phyloP scores from a whole-genome alignment of 495 filamentous ascomycete genomes.

The Aspergillus biplanus region DNA sequence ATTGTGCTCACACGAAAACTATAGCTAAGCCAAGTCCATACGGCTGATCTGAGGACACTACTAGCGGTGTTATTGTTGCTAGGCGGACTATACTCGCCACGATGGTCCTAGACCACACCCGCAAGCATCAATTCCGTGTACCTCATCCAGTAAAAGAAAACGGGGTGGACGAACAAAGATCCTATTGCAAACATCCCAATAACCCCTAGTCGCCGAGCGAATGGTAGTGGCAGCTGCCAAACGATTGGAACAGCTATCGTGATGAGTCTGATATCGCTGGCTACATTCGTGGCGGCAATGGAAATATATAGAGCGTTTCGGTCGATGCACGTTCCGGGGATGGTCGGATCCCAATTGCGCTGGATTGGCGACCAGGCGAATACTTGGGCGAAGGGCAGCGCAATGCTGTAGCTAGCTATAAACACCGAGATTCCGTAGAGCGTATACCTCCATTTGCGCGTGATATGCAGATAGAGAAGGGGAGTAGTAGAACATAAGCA shows the following conservation, averaged over 20 bases:
- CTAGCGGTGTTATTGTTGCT: too few species aligned
- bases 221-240: background rate
- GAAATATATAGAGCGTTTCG: background rate
- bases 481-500: conserved; percentile 3
- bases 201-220: background rate
- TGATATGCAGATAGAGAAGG: background rate
- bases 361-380: background rate
- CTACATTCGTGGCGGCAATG: background rate
- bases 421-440: background rate
- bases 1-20: background rate
- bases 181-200: background rate
- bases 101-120: too few species aligned
- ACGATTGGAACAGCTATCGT: background rate
- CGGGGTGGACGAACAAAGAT: too few species aligned
- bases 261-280: background rate
- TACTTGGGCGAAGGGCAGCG: background rate
- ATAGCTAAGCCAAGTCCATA: background rate
- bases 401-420: background rate
- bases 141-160: too few species aligned
- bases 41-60: background rate
- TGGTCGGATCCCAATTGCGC: background rate
- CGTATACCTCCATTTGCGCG: background rate
- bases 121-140: too few species aligned
- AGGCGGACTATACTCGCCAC: too few species aligned
- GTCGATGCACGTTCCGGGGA: background rate